A percentile compares a stretch with the other conserved stretches of the same genome.
Conservation (phyloP, 768 basidiomycete species). For the Clitopilus passeckerianus region DNA sequence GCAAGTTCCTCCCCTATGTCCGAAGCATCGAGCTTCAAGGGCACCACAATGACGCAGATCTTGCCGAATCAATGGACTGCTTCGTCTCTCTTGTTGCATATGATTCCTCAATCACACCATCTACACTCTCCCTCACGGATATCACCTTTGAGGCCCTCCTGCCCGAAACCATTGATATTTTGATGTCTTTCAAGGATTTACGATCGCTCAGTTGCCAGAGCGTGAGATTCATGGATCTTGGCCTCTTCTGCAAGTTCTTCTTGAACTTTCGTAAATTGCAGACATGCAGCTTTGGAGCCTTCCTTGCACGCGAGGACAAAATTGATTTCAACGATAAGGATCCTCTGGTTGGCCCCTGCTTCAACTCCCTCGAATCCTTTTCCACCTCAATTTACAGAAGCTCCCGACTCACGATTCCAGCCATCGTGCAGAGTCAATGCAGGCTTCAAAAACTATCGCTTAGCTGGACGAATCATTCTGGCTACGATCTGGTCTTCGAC, state of each 20-base stretch:
- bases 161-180: neutral
- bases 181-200: neutral
- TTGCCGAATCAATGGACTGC: no score
- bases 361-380: neutral
- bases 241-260: neutral
- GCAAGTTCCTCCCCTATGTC: no score
- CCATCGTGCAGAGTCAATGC: neutral
- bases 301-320: no score
- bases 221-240: neutral
- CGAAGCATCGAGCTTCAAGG: no score
- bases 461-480: neutral
- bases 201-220: neutral
- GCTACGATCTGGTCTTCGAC: no score
- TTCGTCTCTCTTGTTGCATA: no score
- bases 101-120: no score
- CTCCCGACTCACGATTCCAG: neutral
- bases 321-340: no score
- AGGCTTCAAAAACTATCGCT: neutral
- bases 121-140: no score
- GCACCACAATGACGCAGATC: no score
- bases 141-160: neutral
- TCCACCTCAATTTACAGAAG: no score
- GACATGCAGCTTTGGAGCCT: no score
- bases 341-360: neutral
- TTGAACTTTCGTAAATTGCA: neutral